A percentile compares a stretch with the other conserved stretches of the same genome.
These are phyloP conservation scores for Oryza meyeriana DNA, from an alignment of 176 grass and related monocot species.

Conservation along the genomic window DNA sequence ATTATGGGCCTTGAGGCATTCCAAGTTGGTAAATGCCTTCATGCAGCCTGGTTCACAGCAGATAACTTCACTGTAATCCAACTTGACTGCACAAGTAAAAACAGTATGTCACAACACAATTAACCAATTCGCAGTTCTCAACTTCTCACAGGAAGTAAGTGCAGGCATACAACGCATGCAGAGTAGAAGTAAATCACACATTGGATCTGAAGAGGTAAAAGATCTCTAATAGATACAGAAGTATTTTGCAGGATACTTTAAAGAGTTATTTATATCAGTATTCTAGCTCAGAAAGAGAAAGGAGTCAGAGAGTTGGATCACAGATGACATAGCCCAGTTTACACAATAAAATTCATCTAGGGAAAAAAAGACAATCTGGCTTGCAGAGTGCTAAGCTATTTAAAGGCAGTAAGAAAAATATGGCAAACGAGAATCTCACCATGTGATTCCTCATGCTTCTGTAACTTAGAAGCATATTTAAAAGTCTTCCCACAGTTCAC, in stretches of 20 bases:
- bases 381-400: neutral
- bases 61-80: conserved; percentile 67
- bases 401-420: conserved; percentile 13
- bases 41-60: conserved; percentile 64
- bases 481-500: conserved; percentile 60
- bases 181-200: neutral
- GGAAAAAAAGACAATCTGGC: neutral
- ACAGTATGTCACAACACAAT: conserved; percentile 1
- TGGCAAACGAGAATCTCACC: conserved; percentile 37
- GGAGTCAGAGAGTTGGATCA: neutral
- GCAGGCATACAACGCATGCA: neutral
- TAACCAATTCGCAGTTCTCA: neutral
- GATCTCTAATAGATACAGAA: neutral
- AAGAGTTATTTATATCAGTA: neutral
- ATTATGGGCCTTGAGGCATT: conserved; percentile 62
- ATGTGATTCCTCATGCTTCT: conserved; percentile 71
- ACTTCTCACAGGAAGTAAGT: neutral
- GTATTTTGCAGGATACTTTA: neutral
- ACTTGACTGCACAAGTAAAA: conserved; percentile 42
- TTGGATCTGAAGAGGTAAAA: neutral
- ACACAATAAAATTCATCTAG: neutral
- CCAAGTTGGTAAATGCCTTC: conserved; percentile 54
- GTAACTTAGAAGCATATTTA: conserved; percentile 61
- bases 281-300: neutral
- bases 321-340: neutral